Percentiles rank a stretch among this genome's conserved stretches.
phyloP scores from a whole-genome alignment of 1,284 basidiomycete species.

The Ganoderma sp. region DNA sequence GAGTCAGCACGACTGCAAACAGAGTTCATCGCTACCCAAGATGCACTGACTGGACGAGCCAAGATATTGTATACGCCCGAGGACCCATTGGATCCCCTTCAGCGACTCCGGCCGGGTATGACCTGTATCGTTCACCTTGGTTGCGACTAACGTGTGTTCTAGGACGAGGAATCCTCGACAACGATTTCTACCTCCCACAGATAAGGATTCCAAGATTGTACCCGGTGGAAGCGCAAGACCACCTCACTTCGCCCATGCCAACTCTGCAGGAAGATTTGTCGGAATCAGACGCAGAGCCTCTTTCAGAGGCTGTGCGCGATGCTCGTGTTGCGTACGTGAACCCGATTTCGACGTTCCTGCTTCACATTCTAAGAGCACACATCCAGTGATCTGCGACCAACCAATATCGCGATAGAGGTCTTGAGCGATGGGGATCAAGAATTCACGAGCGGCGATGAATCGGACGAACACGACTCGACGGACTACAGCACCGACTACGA shows the following conservation, averaged over 20 bases:
- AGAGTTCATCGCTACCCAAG: conserved; percentile 75
- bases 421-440: conserved; percentile 54
- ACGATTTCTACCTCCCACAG: conserved; percentile 63
- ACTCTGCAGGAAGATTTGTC: conserved; percentile 42
- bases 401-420: conserved; percentile 42
- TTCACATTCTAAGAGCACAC: background rate
- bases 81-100: conserved; percentile 23
- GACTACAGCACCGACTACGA: conserved; percentile 67
- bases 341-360: background rate
- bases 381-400: conserved; percentile 57
- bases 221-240: conserved; percentile 14
- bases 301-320: conserved; percentile 70
- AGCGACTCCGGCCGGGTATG: conserved; percentile 30
- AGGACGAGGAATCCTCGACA: conserved; percentile 49
- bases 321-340: conserved; percentile 64
- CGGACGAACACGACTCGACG: conserved; percentile 72
- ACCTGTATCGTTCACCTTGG: conserved; percentile 25
- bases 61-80: conserved; percentile 55
- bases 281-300: conserved; percentile 68
- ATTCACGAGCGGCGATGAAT: conserved; percentile 75
- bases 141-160: conserved; percentile 20
- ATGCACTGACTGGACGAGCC: conserved; percentile 69
- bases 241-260: conserved; percentile 10
- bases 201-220: conserved; percentile 47
- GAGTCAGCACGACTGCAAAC: conserved; percentile 60